Percentiles rank a stretch among this genome's conserved stretches.
Conservation (phyloP, 2,329 filamentous ascomycete genomes). For the Alternaria ethzedia region DNA sequence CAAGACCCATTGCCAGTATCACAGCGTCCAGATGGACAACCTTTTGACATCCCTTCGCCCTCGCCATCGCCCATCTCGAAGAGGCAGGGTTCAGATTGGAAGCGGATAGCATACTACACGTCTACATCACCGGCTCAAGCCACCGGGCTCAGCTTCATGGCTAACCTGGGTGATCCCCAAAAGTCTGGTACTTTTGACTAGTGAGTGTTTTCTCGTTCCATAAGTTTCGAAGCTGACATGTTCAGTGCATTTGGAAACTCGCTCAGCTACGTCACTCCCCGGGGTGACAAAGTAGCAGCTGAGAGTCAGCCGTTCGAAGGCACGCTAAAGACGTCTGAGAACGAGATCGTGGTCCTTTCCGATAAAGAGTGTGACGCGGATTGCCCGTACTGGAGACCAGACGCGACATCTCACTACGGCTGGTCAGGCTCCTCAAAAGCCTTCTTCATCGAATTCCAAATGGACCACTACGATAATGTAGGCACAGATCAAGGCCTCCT, state of each 20-base stretch:
- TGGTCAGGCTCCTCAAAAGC: constrained; percentile 73
- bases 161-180: constrained; percentile 60
- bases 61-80: neutral
- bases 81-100: constrained; percentile 44
- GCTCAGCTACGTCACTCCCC: constrained; percentile 60
- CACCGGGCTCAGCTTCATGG: constrained; percentile 64
- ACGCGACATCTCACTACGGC: constrained; percentile 65
- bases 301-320: constrained; percentile 59
- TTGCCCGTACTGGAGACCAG: constrained; percentile 58
- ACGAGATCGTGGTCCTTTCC: constrained; percentile 45
- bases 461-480: constrained; percentile 57
- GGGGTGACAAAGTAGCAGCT: constrained; percentile 55
- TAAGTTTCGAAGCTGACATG: constrained; percentile 3
- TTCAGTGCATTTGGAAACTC: constrained; percentile 62
- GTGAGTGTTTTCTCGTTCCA: constrained; percentile 28
- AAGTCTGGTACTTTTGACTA: constrained; percentile 63
- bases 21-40: neutral
- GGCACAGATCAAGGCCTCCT: constrained; percentile 49
- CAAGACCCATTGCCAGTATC: neutral
- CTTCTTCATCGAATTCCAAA: constrained; percentile 76
- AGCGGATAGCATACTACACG: constrained; percentile 57
- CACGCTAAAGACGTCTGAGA: constrained; percentile 43
- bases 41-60: neutral
- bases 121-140: constrained; percentile 49
- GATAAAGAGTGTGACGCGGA: constrained; percentile 53